A percentile compares a stretch with the other conserved stretches of the same genome.
Evolutionary conservation across 2,329 filamentous ascomycete species (phyloP).

Genomic region (Talaromyces sp.): DNA sequence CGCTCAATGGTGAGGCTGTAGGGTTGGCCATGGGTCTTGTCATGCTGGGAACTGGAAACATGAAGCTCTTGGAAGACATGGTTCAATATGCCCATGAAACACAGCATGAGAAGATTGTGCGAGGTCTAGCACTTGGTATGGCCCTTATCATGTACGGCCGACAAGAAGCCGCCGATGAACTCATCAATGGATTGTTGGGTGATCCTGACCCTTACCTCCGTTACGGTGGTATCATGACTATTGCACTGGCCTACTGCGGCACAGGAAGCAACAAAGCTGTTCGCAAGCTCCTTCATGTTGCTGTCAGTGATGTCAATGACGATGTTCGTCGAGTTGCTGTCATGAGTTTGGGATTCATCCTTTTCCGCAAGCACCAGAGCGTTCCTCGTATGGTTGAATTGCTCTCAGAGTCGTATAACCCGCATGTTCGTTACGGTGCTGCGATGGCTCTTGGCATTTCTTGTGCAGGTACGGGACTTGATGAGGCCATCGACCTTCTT

Average conservation of each 20-base stretch:
- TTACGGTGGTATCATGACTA: slow-evolving; percentile 98
- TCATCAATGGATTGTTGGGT: slow-evolving; percentile 87
- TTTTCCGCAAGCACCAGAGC: slow-evolving; percentile 95
- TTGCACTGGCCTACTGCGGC: slow-evolving; percentile 93
- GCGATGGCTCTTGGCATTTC: slow-evolving; percentile 98
- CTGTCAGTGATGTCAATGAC: slow-evolving; percentile 96
- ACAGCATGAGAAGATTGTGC: slow-evolving; percentile 97
- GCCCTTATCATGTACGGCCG: slow-evolving; percentile 96
- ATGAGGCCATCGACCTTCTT: slow-evolving; percentile 91
- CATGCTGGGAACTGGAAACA: slow-evolving; percentile 96
- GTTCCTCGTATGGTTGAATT: slow-evolving; percentile 99
- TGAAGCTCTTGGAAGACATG: slow-evolving; percentile 91
- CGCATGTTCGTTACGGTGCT: slow-evolving; percentile 93
- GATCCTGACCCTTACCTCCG: slow-evolving; percentile 90
- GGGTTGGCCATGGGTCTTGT: slow-evolving; percentile 95
- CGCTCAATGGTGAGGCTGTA: slow-evolving; percentile 93
- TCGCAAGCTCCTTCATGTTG: slow-evolving; percentile 87
- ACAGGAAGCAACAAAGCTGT: slow-evolving; percentile 99
- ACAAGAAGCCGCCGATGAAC: slow-evolving; percentile 88
- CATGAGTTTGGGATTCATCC: slow-evolving; percentile 95
- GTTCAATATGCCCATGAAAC: slow-evolving; percentile 97
- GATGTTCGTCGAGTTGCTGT: slow-evolving; percentile 94
- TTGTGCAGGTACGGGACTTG: slow-evolving; percentile 89
- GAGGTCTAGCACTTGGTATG: slow-evolving; percentile 92
- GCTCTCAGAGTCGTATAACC: slow-evolving; percentile 96